Evolutionary conservation across 192 early-diverging fungal species (phyloP).

Genomic region (Mortierella alpina): DNA sequence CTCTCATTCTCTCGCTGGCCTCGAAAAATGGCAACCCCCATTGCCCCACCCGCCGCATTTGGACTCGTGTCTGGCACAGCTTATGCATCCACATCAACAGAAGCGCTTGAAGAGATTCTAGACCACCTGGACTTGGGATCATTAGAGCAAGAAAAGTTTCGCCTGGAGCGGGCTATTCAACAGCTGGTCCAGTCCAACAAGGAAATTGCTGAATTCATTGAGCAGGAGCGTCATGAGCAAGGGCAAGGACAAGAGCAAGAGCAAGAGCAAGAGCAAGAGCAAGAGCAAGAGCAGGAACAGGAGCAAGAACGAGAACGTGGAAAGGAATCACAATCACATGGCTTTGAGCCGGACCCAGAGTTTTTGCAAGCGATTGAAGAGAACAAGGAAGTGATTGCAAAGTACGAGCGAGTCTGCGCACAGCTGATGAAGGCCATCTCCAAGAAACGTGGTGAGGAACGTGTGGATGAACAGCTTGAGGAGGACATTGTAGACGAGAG

Average conservation of each 20-base stretch:
- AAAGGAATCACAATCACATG: background rate
- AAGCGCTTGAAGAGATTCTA: conserved; percentile 24
- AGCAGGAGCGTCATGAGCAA: conserved; percentile 30
- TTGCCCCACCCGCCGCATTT: conserved; percentile 43
- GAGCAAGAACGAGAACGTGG: background rate
- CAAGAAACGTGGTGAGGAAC: conserved; percentile 13
- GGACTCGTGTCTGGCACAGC: conserved; percentile 23
- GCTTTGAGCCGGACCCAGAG: conserved; percentile 36
- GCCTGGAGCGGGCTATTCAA: conserved; percentile 37
- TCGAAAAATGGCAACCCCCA: background rate
- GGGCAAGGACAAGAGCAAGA: no score
- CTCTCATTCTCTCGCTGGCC: background rate
- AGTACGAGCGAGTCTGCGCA: conserved; percentile 31
- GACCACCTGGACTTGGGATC: conserved; percentile 37
- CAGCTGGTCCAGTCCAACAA: conserved; percentile 38
- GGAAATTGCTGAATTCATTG: conserved; percentile 42
- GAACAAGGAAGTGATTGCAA: conserved; percentile 36
- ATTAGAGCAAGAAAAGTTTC: conserved; percentile 29
- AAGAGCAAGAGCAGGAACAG: conserved; percentile 10
- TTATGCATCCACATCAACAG: conserved; percentile 22
- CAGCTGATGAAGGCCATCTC: conserved; percentile 20
- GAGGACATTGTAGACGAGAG: no score
- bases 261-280: background rate
- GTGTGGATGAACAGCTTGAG: background rate
- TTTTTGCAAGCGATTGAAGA: conserved; percentile 50